Conservation (phyloP, 352 stramenopile genomes). For the Globisporangium paroecandrum region DNA sequence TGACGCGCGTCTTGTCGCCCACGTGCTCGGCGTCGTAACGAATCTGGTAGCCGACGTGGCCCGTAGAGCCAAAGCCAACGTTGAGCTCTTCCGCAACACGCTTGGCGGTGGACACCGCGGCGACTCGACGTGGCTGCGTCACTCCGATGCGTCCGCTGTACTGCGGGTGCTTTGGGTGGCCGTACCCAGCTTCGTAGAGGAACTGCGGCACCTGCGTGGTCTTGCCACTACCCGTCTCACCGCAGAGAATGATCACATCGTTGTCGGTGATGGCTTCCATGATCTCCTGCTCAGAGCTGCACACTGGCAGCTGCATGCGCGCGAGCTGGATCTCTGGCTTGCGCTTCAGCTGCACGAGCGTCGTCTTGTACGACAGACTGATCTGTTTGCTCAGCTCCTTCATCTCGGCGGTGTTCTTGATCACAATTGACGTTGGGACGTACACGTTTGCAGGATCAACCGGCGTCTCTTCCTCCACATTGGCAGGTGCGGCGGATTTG, state of each 20-base stretch:
- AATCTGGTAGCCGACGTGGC: conserved; percentile 97
- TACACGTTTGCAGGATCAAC: conserved; percentile 44
- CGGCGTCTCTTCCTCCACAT: conserved; percentile 21
- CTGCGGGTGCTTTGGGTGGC: conserved; percentile 47
- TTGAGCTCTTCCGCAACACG: conserved; percentile 98
- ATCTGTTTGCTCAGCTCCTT: conserved; percentile 46
- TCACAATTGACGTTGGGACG: conserved; percentile 59
- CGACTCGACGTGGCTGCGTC: conserved; percentile 97
- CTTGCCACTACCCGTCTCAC: conserved; percentile 98
- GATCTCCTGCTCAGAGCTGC: conserved; percentile 98
- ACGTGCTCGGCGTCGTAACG: conserved; percentile 96
- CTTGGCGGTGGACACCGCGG: conserved; percentile 97
- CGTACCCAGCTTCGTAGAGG: conserved; percentile 94
- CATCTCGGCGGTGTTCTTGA: conserved; percentile 66
- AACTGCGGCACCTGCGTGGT: conserved; percentile 98
- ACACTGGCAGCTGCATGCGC: conserved; percentile 96
- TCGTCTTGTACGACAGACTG: conserved; percentile 59
- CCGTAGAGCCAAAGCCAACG: conserved; percentile 60
- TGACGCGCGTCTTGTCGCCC: conserved; percentile 88
- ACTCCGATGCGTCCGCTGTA: conserved; percentile 89
- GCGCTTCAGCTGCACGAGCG: conserved; percentile 69
- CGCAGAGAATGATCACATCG: conserved; percentile 97
- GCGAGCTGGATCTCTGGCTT: conserved; percentile 83
- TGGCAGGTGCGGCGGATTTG: conserved; percentile 8
- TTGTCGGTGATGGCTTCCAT: conserved; percentile 95